These are phyloP conservation scores for Lecanicillium sp. DNA, from an alignment of 2,329 filamentous ascomycete genomes.

Conservation along the genomic window DNA sequence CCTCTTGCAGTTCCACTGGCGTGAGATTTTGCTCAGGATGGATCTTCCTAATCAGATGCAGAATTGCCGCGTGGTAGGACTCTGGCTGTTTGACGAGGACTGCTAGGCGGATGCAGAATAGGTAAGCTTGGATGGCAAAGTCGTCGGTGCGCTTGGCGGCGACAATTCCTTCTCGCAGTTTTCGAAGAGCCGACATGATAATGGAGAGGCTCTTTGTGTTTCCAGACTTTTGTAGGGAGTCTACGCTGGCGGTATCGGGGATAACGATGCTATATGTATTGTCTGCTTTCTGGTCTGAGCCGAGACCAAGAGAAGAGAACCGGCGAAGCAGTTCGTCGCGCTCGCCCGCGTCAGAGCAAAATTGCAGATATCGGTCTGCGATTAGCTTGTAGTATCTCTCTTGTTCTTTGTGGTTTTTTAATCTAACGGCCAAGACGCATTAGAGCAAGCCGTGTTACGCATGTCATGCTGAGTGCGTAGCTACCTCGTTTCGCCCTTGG, in stretches of 20 bases:
- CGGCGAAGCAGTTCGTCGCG: slow-evolving; percentile 67
- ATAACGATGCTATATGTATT: not conserved
- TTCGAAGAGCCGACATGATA: slow-evolving; percentile 79
- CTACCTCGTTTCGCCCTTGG: slow-evolving; percentile 84
- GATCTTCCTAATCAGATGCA: slow-evolving; percentile 68
- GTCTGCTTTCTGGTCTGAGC: slow-evolving; percentile 1
- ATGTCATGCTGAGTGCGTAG: slow-evolving; percentile 8
- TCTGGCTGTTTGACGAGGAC: slow-evolving; percentile 78
- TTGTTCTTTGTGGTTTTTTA: slow-evolving; percentile 71
- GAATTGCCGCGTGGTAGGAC: slow-evolving; percentile 82
- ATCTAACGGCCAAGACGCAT: slow-evolving; percentile 34
- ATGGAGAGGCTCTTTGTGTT: slow-evolving; percentile 61
- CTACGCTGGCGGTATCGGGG: slow-evolving; percentile 9
- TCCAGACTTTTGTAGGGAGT: slow-evolving; percentile 19
- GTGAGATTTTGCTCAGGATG: slow-evolving; percentile 64
- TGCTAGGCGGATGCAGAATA: slow-evolving; percentile 82
- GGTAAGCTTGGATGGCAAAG: slow-evolving; percentile 84
- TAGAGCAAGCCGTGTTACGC: too few relatives aligned
- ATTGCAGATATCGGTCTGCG: slow-evolving; percentile 80
- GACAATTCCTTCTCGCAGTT: slow-evolving; percentile 84
- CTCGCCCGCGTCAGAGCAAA: slow-evolving; percentile 70
- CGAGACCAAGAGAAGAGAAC: slow-evolving; percentile 56
- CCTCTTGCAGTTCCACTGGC: slow-evolving; percentile 67
- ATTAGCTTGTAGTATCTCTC: slow-evolving; percentile 84
- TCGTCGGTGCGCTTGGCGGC: slow-evolving; percentile 68